Conservation (phyloP, 805 yeast genomes). For the Hermanozyma aechmeae region DNA sequence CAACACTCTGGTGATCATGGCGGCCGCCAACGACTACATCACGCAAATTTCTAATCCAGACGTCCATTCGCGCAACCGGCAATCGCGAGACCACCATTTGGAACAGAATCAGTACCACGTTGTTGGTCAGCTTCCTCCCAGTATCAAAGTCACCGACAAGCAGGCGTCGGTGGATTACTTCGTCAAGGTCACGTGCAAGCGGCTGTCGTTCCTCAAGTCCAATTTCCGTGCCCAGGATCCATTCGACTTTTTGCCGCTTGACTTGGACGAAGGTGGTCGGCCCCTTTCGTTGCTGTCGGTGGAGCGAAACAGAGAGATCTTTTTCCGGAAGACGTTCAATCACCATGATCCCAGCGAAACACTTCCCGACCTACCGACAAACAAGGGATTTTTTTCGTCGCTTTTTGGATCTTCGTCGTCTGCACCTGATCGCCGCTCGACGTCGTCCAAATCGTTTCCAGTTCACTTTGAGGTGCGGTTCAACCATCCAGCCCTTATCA, state of each 20-base stretch:
- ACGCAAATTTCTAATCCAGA: slow-evolving; percentile 1
- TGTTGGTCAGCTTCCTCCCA: slow-evolving; percentile 7
- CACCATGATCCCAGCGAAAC: slow-evolving; percentile 9
- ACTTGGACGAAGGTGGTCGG: too few relatives aligned
- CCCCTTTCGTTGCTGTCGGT: too few relatives aligned
- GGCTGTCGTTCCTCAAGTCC: slow-evolving; percentile 38
- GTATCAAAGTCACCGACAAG: slow-evolving; percentile 10
- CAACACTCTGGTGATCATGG: slow-evolving; percentile 6
- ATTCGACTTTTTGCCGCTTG: slow-evolving; percentile 46
- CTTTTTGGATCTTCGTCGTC: slow-evolving; percentile 5
- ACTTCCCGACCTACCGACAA: too few relatives aligned
- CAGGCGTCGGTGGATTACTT: slow-evolving; percentile 40
- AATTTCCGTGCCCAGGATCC: slow-evolving; percentile 41
- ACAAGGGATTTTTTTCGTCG: slow-evolving; percentile 5
- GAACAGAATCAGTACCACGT: neutral
- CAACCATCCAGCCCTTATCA: slow-evolving; percentile 36
- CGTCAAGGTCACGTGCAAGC: slow-evolving; percentile 51
- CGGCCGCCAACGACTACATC: slow-evolving; percentile 1
- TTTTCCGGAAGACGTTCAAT: slow-evolving; percentile 31
- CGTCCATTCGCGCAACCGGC: neutral
- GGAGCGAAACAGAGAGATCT: slow-evolving; percentile 32
- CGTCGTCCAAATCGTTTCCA: too few relatives aligned
- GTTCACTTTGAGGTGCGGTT: slow-evolving; percentile 41
- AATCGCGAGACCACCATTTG: neutral
- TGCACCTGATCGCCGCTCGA: too few relatives aligned